A percentile compares a stretch with the other conserved stretches of the same genome.
Conservation (phyloP, 257 asterid genomes). For the Plantago elongata region DNA sequence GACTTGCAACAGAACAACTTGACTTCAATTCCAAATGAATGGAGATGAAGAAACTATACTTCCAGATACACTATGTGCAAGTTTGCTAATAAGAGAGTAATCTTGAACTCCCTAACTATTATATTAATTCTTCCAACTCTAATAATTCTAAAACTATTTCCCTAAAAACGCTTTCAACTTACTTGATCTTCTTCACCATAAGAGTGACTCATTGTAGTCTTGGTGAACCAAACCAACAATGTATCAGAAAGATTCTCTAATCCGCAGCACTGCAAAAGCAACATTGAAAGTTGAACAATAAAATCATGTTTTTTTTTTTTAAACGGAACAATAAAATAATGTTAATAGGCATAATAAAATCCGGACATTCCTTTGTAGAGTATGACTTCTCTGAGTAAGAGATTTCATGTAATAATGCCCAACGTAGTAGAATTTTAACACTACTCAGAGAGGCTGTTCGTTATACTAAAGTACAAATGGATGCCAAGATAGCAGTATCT, state of each 20-base stretch:
- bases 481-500: no score
- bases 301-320: not conserved
- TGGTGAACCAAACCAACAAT: constrained; percentile 15
- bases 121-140: not conserved
- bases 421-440: no score
- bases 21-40: not conserved
- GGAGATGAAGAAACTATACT: not conserved
- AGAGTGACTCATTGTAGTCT: constrained; percentile 50
- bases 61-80: not conserved
- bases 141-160: not conserved
- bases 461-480: no score
- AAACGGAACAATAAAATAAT: not conserved
- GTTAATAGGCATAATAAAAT: not conserved
- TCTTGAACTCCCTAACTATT: not conserved
- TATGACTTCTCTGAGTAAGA: not conserved
- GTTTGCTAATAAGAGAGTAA: not conserved
- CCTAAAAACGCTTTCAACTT: constrained; percentile 24
- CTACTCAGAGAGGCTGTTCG: no score
- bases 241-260: not conserved
- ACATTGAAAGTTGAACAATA: not conserved
- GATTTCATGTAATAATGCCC: no score
- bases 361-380: not conserved
- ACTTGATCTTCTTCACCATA: constrained; percentile 57
- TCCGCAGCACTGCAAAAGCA: constrained; percentile 1
- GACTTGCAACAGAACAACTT: not conserved